Evolutionary conservation across 768 basidiomycete species (phyloP).

Genomic region (Polyporus arcularius): DNA sequence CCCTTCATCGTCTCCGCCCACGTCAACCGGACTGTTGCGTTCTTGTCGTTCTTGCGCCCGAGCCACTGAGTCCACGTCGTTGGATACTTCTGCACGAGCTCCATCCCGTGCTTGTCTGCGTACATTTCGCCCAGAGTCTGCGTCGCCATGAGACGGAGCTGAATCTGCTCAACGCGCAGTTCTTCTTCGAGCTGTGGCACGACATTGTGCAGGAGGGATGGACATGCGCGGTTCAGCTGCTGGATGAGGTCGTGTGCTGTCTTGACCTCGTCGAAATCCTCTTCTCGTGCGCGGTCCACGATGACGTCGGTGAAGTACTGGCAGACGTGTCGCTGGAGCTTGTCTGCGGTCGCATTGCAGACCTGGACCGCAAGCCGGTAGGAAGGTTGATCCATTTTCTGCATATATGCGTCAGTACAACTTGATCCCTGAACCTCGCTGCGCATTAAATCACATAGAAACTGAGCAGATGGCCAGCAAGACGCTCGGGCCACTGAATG

Average conservation of each 20-base stretch:
- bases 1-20: constrained; percentile 72
- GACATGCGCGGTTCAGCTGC: constrained; percentile 76
- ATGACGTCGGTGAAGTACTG: constrained; percentile 94
- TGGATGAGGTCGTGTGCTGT: constrained; percentile 85
- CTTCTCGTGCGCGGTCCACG: constrained; percentile 57
- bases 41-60: constrained; percentile 75
- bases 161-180: constrained; percentile 71
- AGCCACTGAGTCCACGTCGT: constrained; percentile 87
- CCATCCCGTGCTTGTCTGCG: constrained; percentile 68
- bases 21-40: constrained; percentile 65
- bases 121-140: constrained; percentile 91
- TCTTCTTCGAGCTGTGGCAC: constrained; percentile 94
- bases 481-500: neutral
- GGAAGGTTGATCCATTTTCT: constrained; percentile 74
- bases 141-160: constrained; percentile 78
- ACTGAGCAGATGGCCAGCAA: too few species aligned
- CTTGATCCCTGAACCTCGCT: neutral
- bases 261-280: constrained; percentile 68
- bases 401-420: constrained; percentile 9
- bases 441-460: too few species aligned
- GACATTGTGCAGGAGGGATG: constrained; percentile 82
- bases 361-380: constrained; percentile 84
- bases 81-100: constrained; percentile 80
- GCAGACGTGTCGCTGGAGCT: constrained; percentile 85
- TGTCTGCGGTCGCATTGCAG: constrained; percentile 81